Evolutionary conservation across 805 yeast genomes (phyloP), one percentile per base, ranked within the genome.

Genomic region (Novakomyces olei): DNA sequence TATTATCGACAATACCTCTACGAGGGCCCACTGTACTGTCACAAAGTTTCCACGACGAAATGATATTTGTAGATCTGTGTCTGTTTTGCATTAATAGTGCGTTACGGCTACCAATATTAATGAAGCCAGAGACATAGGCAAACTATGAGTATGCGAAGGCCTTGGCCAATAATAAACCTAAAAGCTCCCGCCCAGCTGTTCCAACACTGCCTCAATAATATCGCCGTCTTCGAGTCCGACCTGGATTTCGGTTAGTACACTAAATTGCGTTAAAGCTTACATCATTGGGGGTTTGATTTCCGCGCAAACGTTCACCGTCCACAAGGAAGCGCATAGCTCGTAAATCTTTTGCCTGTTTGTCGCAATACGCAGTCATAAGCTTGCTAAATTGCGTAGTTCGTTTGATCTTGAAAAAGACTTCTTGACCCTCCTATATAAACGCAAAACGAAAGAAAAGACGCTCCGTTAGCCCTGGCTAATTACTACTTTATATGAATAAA

Each of bases 321-420:
- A 73, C 73, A 48, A 88, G 61, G 53, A 88, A 88, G 54, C 96
- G 70, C 51, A 88, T 60, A 33, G 85, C 69, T 43, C 67, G 69
- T 49, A 75, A 58, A 41, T 75, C 70, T 53, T 85, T 85, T 28
- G 96, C 96, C 50, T 85, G 93, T 62, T 98, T 77, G 58, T 83
- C 83, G 53, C 96, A 91, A 54, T 85, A 88, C 8, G 95, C 93
- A 48, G 85, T 96, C 81, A 88, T 85, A 47, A 88, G 70, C 58
- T 93, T 77, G 54, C 69, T 77, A 62, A 88, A 66, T 30, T 85
- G 92, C 4, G 98, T 88, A 26, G 83, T 65, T 57, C 78, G 68
- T 60, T 83, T 81, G 55, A 88, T 85, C 55, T 85, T 83, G 72
- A 88, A 88, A 54, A 76, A 81, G 40, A 88, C 83, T 54, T 88